These are phyloP conservation scores for Beauveria sp. DNA, from an alignment of 2,329 filamentous ascomycete species.

Conservation along the genomic window DNA sequence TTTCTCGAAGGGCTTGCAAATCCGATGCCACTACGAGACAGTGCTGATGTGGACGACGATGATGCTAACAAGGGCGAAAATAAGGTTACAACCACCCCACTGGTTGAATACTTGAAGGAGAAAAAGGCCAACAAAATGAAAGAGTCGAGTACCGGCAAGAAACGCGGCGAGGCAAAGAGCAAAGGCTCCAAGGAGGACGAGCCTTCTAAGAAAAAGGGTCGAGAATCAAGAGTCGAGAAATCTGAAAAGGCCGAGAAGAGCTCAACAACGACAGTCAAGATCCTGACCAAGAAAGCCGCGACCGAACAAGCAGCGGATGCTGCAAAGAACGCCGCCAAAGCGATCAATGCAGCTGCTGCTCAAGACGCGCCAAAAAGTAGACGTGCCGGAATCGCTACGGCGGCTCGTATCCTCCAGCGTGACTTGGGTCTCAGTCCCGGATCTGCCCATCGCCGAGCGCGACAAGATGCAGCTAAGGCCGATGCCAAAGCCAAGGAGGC, in stretches of 20 bases:
- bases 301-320: constrained; percentile 40
- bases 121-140: constrained; percentile 74
- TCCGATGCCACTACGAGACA: constrained; percentile 39
- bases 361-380: constrained; percentile 45
- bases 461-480: constrained; percentile 50
- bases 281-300: constrained; percentile 52
- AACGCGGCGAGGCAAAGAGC: constrained; percentile 42
- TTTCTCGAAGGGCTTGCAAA: constrained; percentile 86
- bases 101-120: constrained; percentile 84
- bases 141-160: constrained; percentile 40
- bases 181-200: constrained; percentile 44
- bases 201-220: constrained; percentile 53
- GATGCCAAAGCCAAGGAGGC: constrained; percentile 29
- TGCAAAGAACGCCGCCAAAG: constrained; percentile 33
- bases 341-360: constrained; percentile 21
- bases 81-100: constrained; percentile 72
- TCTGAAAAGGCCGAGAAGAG: neutral
- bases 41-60: constrained; percentile 34
- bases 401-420: constrained; percentile 57
- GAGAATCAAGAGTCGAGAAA: constrained; percentile 41
- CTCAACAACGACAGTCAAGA: constrained; percentile 52
- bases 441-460: constrained; percentile 52
- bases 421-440: constrained; percentile 58
- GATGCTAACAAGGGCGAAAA: constrained; percentile 38
- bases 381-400: constrained; percentile 53